These are phyloP conservation scores for Kwoniella pini DNA, from an alignment of 768 basidiomycete genomes.

Conservation along the genomic window DNA sequence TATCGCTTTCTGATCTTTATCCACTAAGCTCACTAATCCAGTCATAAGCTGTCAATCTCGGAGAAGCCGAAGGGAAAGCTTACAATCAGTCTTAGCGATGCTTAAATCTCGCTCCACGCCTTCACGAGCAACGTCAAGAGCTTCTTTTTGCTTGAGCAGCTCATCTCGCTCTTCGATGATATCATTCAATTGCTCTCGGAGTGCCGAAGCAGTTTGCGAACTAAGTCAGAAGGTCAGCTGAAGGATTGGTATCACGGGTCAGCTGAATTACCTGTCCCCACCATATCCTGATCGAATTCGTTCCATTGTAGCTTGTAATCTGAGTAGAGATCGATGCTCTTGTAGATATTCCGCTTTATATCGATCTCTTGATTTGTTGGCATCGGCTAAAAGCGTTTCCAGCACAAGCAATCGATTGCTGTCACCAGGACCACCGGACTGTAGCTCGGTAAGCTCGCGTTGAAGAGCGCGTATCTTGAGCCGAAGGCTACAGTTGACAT, in stretches of 20 bases:
- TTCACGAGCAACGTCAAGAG: conserved; percentile 71
- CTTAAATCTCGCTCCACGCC: conserved; percentile 68
- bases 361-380: conserved; percentile 81
- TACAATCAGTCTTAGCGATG: conserved; percentile 82
- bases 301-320: conserved; percentile 77
- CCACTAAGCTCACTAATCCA: conserved; percentile 75
- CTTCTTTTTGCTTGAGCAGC: conserved; percentile 68
- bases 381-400: conserved; percentile 87
- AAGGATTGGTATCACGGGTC: neutral
- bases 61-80: conserved; percentile 28
- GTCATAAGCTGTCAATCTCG: neutral
- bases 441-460: conserved; percentile 73
- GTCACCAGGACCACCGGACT: conserved; percentile 63
- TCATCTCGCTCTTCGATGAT: conserved; percentile 76
- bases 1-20: conserved; percentile 91
- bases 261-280: conserved; percentile 66
- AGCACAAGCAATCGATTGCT: conserved; percentile 76
- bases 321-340: conserved; percentile 77
- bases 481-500: conserved; percentile 61
- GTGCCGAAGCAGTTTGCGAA: conserved; percentile 7
- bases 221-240: neutral
- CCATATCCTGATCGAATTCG: conserved; percentile 86
- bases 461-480: conserved; percentile 78
- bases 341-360: conserved; percentile 86
- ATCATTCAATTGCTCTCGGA: conserved; percentile 68